These are phyloP conservation scores for Alliaria petiolata DNA, from an alignment of 345 rosid species.

Conservation along the genomic window DNA sequence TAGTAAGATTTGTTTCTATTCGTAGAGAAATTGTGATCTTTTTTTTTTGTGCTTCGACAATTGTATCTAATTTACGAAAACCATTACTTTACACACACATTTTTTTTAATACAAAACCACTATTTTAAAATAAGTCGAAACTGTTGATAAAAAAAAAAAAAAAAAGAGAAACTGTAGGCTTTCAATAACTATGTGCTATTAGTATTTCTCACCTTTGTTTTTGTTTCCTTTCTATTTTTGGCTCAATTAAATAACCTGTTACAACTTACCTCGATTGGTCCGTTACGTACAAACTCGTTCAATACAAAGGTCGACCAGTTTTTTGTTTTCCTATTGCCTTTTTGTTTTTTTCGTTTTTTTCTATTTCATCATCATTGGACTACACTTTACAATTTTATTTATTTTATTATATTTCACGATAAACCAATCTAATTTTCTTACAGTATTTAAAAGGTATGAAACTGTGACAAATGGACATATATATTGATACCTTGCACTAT, in stretches of 20 bases:
- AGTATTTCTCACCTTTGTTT: conserved; percentile 2
- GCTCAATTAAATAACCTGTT: background rate
- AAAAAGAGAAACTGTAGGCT: background rate
- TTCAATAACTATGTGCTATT: conserved; percentile 20
- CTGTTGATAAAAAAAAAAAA: too few species aligned
- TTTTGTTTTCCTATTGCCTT: background rate
- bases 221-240: conserved; percentile 31
- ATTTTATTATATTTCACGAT: too few species aligned
- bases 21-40: background rate
- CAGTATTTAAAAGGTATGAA: too few species aligned
- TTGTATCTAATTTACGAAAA: conserved; percentile 3
- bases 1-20: background rate
- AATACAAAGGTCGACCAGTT: background rate
- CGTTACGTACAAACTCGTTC: conserved; percentile 11
- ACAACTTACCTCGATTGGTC: conserved; percentile 31
- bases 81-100: background rate
- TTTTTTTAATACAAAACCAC: conserved; percentile 9
- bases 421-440: too few species aligned
- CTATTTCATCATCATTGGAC: too few species aligned
- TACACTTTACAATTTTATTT: too few species aligned
- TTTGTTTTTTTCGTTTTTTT: background rate
- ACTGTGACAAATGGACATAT: too few species aligned
- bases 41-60: too few species aligned
- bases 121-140: background rate
- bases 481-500: too few species aligned